Conservation (phyloP, 2,329 filamentous ascomycete species). For the Colletotrichum sp. region DNA sequence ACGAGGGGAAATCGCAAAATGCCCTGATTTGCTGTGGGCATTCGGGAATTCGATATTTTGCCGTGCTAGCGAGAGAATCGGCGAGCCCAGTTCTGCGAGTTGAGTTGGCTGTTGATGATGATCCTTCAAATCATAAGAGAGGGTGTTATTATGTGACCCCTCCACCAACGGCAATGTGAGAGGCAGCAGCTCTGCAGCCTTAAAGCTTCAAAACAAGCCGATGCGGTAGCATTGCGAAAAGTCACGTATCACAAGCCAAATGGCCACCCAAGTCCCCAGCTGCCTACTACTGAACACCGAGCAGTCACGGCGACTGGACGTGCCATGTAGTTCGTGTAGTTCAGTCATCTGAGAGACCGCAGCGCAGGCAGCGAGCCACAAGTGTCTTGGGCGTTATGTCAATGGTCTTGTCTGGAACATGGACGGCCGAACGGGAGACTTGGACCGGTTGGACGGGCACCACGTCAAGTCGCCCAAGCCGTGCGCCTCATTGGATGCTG, state of each 20-base stretch:
- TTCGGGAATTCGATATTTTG: background rate
- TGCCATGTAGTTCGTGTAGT: background rate
- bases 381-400: background rate
- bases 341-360: background rate
- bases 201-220: background rate
- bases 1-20: background rate
- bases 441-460: background rate
- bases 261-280: background rate
- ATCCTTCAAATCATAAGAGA: background rate
- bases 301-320: background rate
- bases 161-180: background rate
- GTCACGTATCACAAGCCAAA: conserved; percentile 7
- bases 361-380: background rate
- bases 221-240: background rate
- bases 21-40: background rate
- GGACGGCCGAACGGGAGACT: background rate
- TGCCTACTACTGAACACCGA: background rate
- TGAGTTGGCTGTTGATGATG: background rate
- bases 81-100: background rate
- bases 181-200: background rate
- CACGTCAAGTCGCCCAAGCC: background rate
- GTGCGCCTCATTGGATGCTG: background rate
- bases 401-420: background rate
- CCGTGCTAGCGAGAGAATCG: background rate
- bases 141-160: background rate